A percentile compares a stretch with the other conserved stretches of the same genome.
Conservation (phyloP, 495 filamentous ascomycete species). For the Xylaria cubensis region DNA sequence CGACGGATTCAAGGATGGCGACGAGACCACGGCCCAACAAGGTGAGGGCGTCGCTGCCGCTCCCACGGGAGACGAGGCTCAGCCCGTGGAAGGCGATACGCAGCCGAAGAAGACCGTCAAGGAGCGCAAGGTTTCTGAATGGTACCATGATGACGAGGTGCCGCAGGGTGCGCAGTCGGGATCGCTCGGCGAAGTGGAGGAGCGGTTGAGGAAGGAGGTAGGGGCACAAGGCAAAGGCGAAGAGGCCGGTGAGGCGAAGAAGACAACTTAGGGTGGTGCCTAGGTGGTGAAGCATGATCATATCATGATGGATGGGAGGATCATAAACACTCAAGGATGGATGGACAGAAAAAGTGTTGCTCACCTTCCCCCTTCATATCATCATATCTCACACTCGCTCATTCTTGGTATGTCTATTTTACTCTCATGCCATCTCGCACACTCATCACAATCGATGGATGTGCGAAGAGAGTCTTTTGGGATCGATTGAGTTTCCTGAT, state of each 20-base stretch:
- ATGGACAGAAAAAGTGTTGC: neutral
- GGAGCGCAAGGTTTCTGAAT: neutral
- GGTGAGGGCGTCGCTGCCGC: neutral
- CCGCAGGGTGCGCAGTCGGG: neutral
- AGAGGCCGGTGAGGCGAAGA: neutral
- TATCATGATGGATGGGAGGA: neutral
- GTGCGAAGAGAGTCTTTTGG: neutral
- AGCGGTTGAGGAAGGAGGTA: neutral
- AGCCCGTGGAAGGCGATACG: too few species aligned
- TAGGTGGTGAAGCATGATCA: neutral
- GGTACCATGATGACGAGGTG: neutral
- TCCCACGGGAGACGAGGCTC: neutral
- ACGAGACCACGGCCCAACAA: neutral
- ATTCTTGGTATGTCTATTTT: neutral
- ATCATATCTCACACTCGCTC: neutral
- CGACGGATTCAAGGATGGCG: slow-evolving; percentile 23
- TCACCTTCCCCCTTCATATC: neutral
- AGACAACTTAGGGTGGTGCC: neutral
- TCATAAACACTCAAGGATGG: neutral
- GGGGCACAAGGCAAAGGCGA: neutral
- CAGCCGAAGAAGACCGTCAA: too few species aligned
- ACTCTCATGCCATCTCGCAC: neutral
- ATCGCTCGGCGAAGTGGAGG: neutral
- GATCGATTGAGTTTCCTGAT: neutral
- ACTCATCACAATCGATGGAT: neutral